phyloP scores from a whole-genome alignment of 2,329 filamentous ascomycete species.

The Penicillium sp. region DNA sequence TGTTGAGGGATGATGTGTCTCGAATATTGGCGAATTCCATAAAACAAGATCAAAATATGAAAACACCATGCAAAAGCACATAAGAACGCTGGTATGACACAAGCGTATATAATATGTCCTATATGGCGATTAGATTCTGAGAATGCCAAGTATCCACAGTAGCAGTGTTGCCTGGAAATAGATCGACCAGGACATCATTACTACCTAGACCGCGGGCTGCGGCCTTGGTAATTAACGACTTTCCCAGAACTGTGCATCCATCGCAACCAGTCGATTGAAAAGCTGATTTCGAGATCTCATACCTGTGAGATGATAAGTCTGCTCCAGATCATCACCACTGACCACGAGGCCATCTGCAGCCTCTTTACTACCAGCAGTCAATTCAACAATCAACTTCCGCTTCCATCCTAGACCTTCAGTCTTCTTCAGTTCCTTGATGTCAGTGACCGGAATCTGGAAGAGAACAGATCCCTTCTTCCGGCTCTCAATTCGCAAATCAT shows the following conservation, averaged over 20 bases:
- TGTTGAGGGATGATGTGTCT: background rate
- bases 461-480: slow-evolving; percentile 55
- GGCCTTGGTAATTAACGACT: slow-evolving; percentile 9
- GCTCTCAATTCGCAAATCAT: slow-evolving; percentile 51
- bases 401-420: slow-evolving; percentile 83
- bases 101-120: background rate
- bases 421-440: slow-evolving; percentile 74
- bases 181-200: background rate
- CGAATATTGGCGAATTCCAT: background rate
- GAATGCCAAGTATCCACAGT: background rate
- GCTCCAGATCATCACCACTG: slow-evolving; percentile 53
- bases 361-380: slow-evolving; percentile 67
- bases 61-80: background rate
- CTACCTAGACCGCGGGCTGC: background rate
- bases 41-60: background rate
- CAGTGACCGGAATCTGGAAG: slow-evolving; percentile 69
- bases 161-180: background rate
- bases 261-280: slow-evolving; percentile 26
- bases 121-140: background rate
- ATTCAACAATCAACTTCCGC: slow-evolving; percentile 75
- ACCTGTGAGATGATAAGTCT: slow-evolving; percentile 35
- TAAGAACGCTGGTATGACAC: background rate
- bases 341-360: slow-evolving; percentile 75
- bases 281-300: slow-evolving; percentile 27
- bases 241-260: slow-evolving; percentile 29